Percentiles rank a stretch among this genome's conserved stretches.
Evolutionary conservation across 345 rosid genomes (phyloP).

Genomic region (Eutrema heterophyllum): DNA sequence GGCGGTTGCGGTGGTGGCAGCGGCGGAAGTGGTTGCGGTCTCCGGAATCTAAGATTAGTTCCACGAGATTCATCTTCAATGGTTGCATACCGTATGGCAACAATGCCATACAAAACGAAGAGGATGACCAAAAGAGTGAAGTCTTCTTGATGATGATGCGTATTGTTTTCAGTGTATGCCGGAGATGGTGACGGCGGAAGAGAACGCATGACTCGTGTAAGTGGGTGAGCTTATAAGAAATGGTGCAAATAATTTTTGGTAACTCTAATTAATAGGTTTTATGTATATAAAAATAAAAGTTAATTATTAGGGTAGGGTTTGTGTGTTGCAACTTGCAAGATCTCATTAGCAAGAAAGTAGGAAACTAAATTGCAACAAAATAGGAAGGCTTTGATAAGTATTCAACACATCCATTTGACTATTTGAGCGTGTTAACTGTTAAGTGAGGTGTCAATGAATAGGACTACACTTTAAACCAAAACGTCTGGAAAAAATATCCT

Average conservation of each 20-base stretch:
- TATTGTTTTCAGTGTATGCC: neutral
- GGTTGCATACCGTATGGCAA: neutral
- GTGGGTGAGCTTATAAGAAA: no score
- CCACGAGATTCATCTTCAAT: neutral
- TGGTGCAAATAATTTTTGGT: no score
- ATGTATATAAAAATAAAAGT: neutral
- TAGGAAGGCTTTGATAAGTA: neutral
- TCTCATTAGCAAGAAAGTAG: constrained; percentile 12
- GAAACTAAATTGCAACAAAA: neutral
- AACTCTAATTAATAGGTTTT: no score
- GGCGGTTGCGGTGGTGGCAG: neutral
- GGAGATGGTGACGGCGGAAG: constrained; percentile 15
- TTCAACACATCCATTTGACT: neutral
- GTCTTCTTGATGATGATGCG: neutral
- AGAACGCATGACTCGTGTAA: neutral
- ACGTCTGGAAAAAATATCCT: no score
- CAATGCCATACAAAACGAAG: neutral
- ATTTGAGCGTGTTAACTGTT: no score
- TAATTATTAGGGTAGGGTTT: neutral
- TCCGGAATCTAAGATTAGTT: neutral
- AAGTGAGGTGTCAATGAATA: no score
- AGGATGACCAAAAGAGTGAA: constrained; percentile 3
- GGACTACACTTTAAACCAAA: no score
- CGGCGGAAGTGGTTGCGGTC: neutral
- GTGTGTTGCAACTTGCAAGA: neutral